Base-by-base conservation (phyloP, 2,329 filamentous ascomycete species). In the Botrytis hyacinthi region DNA sequence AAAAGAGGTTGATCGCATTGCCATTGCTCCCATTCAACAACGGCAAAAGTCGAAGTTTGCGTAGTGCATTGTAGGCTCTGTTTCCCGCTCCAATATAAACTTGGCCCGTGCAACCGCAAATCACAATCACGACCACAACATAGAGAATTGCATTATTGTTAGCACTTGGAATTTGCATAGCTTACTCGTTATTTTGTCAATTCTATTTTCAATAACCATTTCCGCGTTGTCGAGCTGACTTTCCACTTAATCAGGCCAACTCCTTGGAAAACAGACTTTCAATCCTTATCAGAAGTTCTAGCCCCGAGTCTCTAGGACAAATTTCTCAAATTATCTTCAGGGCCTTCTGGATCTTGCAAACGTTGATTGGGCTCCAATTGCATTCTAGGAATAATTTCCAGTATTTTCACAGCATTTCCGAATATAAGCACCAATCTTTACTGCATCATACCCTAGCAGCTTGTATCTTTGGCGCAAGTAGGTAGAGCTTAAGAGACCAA, bases 71-170 rank as follows among this genome's bases (percentile, higher is more conserved):
- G 48, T 69, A 59, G 48, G 66, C 66, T 57, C 66, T 57, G 37
- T n/a, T 69, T 69, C 66, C 66, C 66, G 66, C 66, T 69, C 48
- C 66, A 69, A 69, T 69, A 69, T 69, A 69, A 54, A 57, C 66
- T 69, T 69, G 42, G 59, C 14, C 69, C 29, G 59, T 66, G 69
- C 69, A 48, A 66, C 57, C 16, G 26, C 32, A 70, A 32, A 68
- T 35, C 46, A 37, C 66, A 61, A 42, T 26, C 12, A 62, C 35
- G 51, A 68, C 46, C 65, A 68, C 66, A 69, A 57, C 48, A 69
- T 69, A 44, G 35, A 59, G n/a, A 42, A 42, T 42, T 68, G 48
- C 48, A 68, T 57, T 57, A 68, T 57, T 69, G 35, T 42, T 57
- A 44, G 66, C 48, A 69, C 48, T 42, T 69, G 37, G 37, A 26